Conservation (phyloP, 192 early-diverging fungal genomes). For the Mortierella antarctica region DNA sequence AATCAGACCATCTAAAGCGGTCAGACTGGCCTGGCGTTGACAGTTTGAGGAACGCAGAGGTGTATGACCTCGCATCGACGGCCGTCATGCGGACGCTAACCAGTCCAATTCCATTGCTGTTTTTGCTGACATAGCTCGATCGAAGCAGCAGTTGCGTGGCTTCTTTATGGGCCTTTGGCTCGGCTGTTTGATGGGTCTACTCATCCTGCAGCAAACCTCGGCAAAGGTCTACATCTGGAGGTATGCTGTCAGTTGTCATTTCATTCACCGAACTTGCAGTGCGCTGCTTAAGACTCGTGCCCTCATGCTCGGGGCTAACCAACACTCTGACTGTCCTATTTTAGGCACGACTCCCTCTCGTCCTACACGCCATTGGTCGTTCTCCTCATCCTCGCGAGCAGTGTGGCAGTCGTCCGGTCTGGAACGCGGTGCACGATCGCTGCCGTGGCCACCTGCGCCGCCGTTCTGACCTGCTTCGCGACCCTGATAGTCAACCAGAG, state of each 20-base stretch:
- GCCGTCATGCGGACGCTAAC: constrained; percentile 1
- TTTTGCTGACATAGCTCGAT: constrained; percentile 22
- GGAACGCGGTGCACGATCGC: constrained; percentile 43
- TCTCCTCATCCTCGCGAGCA: constrained; percentile 12
- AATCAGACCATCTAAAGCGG: background rate
- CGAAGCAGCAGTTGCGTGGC: constrained; percentile 46
- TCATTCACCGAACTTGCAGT: background rate
- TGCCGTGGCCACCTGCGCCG: constrained; percentile 37
- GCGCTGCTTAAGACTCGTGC: too few relatives aligned
- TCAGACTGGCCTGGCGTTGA: background rate
- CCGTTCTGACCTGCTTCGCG: constrained; percentile 44
- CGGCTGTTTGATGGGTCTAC: constrained; percentile 25
- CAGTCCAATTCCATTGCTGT: background rate
- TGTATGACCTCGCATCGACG: too few relatives aligned
- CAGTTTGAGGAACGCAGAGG: background rate
- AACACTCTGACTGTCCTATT: background rate
- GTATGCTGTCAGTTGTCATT: background rate
- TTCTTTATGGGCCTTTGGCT: constrained; percentile 47
- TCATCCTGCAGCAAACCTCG: constrained; percentile 40
- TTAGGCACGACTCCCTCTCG: constrained; percentile 12
- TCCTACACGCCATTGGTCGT: constrained; percentile 24
- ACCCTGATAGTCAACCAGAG: constrained; percentile 36
- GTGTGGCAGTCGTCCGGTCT: constrained; percentile 29
- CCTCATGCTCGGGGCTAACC: background rate
- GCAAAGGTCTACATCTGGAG: constrained; percentile 23